These are phyloP conservation scores for Trapa incisa DNA, from an alignment of 345 rosid genomes.

Conservation along the genomic window DNA sequence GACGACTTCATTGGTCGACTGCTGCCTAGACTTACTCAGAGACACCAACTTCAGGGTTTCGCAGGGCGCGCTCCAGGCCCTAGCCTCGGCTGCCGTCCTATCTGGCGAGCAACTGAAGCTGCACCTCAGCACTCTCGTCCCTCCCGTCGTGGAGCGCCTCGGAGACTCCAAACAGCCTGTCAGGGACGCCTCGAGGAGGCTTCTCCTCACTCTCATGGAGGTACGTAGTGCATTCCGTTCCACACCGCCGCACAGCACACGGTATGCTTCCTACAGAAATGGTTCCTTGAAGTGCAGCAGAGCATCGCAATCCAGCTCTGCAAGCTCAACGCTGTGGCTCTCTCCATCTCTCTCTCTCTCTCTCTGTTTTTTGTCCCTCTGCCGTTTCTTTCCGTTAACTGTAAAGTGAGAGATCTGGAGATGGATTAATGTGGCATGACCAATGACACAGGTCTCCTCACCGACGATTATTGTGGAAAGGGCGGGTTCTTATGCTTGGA, in stretches of 20 bases:
- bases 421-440: neutral
- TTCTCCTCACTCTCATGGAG: conserved; percentile 96
- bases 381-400: neutral
- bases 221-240: conserved; percentile 30
- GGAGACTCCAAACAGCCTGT: conserved; percentile 92
- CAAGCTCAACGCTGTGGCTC: neutral
- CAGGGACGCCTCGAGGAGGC: conserved; percentile 83
- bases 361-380: neutral
- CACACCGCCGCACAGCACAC: neutral
- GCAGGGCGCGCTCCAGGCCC: conserved; percentile 85
- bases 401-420: neutral
- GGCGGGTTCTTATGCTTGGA: conserved; percentile 95
- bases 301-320: neutral
- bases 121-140: conserved; percentile 83
- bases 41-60: conserved; percentile 89
- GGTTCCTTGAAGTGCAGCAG: neutral
- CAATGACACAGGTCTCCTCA: conserved; percentile 64
- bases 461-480: conserved; percentile 98
- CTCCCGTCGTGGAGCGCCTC: conserved; percentile 84
- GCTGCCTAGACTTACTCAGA: conserved; percentile 84
- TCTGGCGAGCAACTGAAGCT: conserved; percentile 87
- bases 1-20: conserved; percentile 72
- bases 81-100: conserved; percentile 94
- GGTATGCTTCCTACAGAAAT: neutral
- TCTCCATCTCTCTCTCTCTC: too few species aligned